phyloP scores from a whole-genome alignment of 2,329 filamentous ascomycete genomes.

The Mollisiaceae sp. region DNA sequence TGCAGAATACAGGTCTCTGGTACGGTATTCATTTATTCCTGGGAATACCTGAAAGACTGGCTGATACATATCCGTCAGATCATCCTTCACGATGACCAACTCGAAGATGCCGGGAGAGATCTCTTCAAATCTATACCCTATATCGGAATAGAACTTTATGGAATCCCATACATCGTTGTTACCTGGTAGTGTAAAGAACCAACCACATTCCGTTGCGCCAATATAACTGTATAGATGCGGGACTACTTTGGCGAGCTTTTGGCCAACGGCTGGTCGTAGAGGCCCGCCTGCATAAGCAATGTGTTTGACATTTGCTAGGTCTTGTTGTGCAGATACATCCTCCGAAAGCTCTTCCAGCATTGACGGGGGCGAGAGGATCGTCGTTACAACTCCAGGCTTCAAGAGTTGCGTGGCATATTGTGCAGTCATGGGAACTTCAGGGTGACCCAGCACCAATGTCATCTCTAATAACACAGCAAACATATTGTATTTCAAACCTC shows the following conservation, averaged over 20 bases:
- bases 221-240: slow-evolving; percentile 23
- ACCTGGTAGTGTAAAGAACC: slow-evolving; percentile 8
- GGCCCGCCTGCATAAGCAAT: slow-evolving; percentile 25
- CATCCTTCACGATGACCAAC: slow-evolving; percentile 32
- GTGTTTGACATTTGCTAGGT: slow-evolving; percentile 24
- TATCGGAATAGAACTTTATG: slow-evolving; percentile 17
- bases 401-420: slow-evolving; percentile 17
- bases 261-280: slow-evolving; percentile 13
- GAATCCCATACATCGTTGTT: slow-evolving; percentile 20
- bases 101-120: slow-evolving; percentile 34
- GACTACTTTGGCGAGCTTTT: slow-evolving; percentile 7
- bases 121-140: slow-evolving; percentile 24
- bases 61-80: slow-evolving; percentile 31
- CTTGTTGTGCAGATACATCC: slow-evolving; percentile 7
- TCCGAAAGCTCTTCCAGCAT: slow-evolving; percentile 24
- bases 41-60: slow-evolving; percentile 45
- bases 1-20: slow-evolving; percentile 45
- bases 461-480: slow-evolving; percentile 15
- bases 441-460: slow-evolving; percentile 21
- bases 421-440: slow-evolving; percentile 18
- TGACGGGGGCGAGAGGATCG: slow-evolving; percentile 19
- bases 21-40: slow-evolving; percentile 42
- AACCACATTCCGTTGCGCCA: slow-evolving; percentile 25
- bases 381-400: slow-evolving; percentile 11
- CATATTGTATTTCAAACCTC: slow-evolving; percentile 16